Conservation (phyloP, 73 alveolate species). For the Urostyla sp. region DNA sequence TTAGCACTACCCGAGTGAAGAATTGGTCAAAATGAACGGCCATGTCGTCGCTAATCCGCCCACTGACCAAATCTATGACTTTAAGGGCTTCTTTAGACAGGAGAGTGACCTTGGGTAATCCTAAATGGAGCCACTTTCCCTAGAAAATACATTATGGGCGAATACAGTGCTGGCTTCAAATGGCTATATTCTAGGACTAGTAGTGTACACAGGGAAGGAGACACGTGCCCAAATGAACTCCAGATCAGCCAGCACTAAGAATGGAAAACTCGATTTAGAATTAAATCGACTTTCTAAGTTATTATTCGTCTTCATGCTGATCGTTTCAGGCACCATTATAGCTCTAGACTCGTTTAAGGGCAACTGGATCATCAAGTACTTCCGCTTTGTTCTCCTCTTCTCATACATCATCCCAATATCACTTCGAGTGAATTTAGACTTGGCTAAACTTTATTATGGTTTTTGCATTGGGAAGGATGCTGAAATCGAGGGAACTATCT, state of each 20-base stretch:
- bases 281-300: slow-evolving; percentile 83
- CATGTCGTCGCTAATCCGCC: slow-evolving; percentile 83
- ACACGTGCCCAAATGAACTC: slow-evolving; percentile 90
- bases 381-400: slow-evolving; percentile 85
- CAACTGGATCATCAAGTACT: slow-evolving; percentile 75
- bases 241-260: slow-evolving; percentile 81
- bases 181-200: slow-evolving; percentile 84
- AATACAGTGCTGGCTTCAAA: slow-evolving; percentile 91
- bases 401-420: slow-evolving; percentile 93
- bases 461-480: slow-evolving; percentile 77
- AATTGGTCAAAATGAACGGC: slow-evolving; percentile 9
- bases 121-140: slow-evolving; percentile 86
- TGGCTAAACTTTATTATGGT: slow-evolving; percentile 88
- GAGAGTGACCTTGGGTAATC: slow-evolving; percentile 63
- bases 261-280: slow-evolving; percentile 88
- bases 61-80: slow-evolving; percentile 78
- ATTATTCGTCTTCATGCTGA: slow-evolving; percentile 79
- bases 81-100: slow-evolving; percentile 74
- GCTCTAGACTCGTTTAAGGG: slow-evolving; percentile 79
- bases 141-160: slow-evolving; percentile 96
- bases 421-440: slow-evolving; percentile 89
- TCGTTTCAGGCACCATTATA: slow-evolving; percentile 76
- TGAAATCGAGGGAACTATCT: slow-evolving; percentile 89
- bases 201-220: slow-evolving; percentile 90
- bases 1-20: slow-evolving; percentile 9